phyloP scores from a whole-genome alignment of 257 asterid genomes.

The Solanum bulbocastanum region DNA sequence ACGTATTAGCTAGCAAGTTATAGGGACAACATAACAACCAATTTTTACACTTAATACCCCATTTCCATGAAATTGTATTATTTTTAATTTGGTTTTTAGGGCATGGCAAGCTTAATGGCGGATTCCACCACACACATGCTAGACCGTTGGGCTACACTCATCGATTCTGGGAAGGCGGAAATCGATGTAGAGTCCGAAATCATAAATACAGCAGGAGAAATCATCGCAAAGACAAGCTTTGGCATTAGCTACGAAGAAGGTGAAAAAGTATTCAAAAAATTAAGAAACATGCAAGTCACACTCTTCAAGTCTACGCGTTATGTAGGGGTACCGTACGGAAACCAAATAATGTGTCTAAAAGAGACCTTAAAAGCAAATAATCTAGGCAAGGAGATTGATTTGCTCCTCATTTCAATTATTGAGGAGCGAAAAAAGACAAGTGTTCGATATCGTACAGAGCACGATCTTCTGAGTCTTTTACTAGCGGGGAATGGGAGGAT shows the following conservation, averaged over 20 bases:
- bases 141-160: constrained; percentile 43
- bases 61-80: neutral
- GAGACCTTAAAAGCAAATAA: constrained; percentile 33
- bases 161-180: constrained; percentile 40
- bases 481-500: constrained; percentile 33
- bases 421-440: constrained; percentile 11
- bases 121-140: constrained; percentile 58
- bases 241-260: constrained; percentile 56
- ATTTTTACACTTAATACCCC: neutral
- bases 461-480: constrained; percentile 57
- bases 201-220: constrained; percentile 63
- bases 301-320: constrained; percentile 64
- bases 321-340: constrained; percentile 81
- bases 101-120: constrained; percentile 65
- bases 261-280: constrained; percentile 41
- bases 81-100: constrained; percentile 18
- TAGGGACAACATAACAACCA: neutral
- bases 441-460: neutral
- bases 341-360: constrained; percentile 35
- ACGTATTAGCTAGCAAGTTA: no score
- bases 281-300: constrained; percentile 58
- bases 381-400: constrained; percentile 61
- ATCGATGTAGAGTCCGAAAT: constrained; percentile 71
- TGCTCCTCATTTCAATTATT: constrained; percentile 40
- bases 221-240: constrained; percentile 67